Conservation (phyloP, 805 yeast species). For the Candida ovalis region DNA sequence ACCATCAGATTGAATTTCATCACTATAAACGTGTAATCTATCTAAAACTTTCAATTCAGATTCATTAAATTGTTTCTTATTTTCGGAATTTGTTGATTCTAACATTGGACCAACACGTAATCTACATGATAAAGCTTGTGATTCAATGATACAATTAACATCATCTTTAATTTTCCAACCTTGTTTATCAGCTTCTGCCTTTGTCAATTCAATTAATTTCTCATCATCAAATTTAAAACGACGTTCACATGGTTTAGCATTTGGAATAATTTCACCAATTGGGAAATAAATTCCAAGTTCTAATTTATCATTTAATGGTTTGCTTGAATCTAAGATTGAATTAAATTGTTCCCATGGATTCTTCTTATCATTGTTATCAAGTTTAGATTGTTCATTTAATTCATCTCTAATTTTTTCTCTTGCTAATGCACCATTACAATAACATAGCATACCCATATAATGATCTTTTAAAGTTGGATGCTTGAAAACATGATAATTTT, state of each 20-base stretch:
- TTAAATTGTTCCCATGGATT: constrained; percentile 62
- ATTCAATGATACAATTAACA: constrained; percentile 74
- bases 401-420: constrained; percentile 71
- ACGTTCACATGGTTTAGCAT: constrained; percentile 59
- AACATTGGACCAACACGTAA: constrained; percentile 76
- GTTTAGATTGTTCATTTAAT: constrained; percentile 37
- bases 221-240: constrained; percentile 38
- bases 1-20: constrained; percentile 47
- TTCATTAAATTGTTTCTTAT: background rate
- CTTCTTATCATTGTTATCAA: constrained; percentile 20
- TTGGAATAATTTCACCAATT: constrained; percentile 87
- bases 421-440: constrained; percentile 87
- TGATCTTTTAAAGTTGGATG: constrained; percentile 77
- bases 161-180: constrained; percentile 56
- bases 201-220: constrained; percentile 19
- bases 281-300: constrained; percentile 80
- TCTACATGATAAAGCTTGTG: constrained; percentile 83
- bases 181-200: constrained; percentile 27
- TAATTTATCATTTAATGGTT: constrained; percentile 35
- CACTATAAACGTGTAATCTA: constrained; percentile 23
- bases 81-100: constrained; percentile 24
- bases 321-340: constrained; percentile 41
- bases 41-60: constrained; percentile 20
- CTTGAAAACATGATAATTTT: constrained; percentile 78
- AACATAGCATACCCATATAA: constrained; percentile 94